Evolutionary conservation across 129 eudicot species (phyloP).

Genomic region (Centaurea solstitialis): DNA sequence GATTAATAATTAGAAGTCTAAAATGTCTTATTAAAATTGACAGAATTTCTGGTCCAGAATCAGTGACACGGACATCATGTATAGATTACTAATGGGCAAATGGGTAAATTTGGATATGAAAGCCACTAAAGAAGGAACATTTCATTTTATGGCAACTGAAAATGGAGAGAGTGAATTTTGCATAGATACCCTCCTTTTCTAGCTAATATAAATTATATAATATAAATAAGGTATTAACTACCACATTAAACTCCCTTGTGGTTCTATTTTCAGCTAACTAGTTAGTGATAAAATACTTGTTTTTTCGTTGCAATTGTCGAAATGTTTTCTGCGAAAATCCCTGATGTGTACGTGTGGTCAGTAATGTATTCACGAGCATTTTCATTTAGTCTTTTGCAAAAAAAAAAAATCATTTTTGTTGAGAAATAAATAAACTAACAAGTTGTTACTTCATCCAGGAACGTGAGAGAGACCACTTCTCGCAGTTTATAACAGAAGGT

Average conservation of each 20-base stretch:
- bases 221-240: neutral
- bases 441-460: slow-evolving; percentile 52
- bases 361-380: neutral
- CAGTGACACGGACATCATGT: too few species aligned
- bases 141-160: too few species aligned
- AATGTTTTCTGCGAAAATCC: neutral
- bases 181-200: too few species aligned
- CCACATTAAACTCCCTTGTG: neutral
- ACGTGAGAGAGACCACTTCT: slow-evolving; percentile 94
- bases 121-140: too few species aligned
- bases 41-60: too few species aligned
- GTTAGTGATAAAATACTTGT: neutral
- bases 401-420: neutral
- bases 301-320: neutral
- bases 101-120: too few species aligned
- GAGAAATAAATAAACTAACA: neutral
- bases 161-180: too few species aligned
- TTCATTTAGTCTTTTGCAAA: neutral
- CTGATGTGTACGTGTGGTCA: neutral
- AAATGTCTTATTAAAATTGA: too few species aligned
- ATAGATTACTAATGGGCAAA: too few species aligned
- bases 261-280: neutral
- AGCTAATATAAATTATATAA: too few species aligned
- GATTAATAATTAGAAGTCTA: too few species aligned
- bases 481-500: slow-evolving; percentile 98